A percentile compares a stretch with the other conserved stretches of the same genome.
phyloP scores from a whole-genome alignment of 139 green algal species.

The Astrephomene gubernaculifera region DNA sequence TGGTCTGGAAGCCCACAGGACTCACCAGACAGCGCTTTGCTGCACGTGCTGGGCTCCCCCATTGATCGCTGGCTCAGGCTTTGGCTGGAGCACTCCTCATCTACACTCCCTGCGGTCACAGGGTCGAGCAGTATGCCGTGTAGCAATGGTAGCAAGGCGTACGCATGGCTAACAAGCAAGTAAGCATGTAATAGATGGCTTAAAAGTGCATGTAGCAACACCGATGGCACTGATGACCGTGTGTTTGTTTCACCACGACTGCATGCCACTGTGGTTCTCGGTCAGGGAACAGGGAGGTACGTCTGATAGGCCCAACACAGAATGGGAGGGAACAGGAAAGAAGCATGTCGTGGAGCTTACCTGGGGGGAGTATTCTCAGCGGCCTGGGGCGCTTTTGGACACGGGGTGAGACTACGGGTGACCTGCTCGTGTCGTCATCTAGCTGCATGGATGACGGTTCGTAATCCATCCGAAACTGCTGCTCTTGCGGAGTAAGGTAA shows the following conservation, averaged over 20 bases:
- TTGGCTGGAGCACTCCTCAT: constrained; percentile 58
- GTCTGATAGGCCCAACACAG: too few relatives aligned
- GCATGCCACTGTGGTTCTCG: too few relatives aligned
- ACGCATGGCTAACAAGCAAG: too few relatives aligned
- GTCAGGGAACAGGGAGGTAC: too few relatives aligned
- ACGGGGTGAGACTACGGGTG: constrained; percentile 47
- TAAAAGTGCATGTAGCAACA: too few relatives aligned
- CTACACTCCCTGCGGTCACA: neutral
- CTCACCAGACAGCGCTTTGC: constrained; percentile 49
- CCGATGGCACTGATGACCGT: too few relatives aligned
- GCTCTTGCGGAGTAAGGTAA: constrained; percentile 66
- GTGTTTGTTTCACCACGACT: too few relatives aligned
- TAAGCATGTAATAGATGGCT: too few relatives aligned
- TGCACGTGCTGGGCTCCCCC: constrained; percentile 56
- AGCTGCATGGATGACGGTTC: constrained; percentile 40
- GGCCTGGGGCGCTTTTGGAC: constrained; percentile 48
- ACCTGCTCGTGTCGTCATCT: constrained; percentile 42
- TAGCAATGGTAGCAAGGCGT: too few relatives aligned
- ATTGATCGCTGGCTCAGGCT: constrained; percentile 52
- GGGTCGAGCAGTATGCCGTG: too few relatives aligned
- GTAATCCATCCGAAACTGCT: constrained; percentile 68
- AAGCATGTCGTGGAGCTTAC: neutral
- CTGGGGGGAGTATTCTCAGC: neutral
- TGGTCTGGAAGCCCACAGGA: too few relatives aligned
- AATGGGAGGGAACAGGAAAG: too few relatives aligned